Evolutionary conservation across 768 basidiomycete genomes (phyloP).

Genomic region (Kwoniella heveanensis): DNA sequence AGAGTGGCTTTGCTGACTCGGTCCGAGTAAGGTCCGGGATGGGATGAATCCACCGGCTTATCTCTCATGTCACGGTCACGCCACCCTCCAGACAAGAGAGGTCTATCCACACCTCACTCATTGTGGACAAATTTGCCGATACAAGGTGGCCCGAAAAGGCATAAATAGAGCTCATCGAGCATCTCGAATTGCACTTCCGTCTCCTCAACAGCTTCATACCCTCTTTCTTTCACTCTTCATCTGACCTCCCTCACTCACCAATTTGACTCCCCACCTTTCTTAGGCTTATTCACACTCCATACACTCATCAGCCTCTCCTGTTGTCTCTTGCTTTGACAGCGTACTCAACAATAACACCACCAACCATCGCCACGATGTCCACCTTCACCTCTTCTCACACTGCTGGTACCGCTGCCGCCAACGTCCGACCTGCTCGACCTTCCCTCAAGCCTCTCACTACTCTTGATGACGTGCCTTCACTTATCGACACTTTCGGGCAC

Average conservation of each 20-base stretch:
- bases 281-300: not conserved
- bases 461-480: not conserved
- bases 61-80: no score
- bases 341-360: not conserved
- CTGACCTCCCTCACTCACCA: not conserved
- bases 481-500: not conserved
- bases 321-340: not conserved
- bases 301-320: not conserved
- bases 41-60: no score
- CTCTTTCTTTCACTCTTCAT: not conserved
- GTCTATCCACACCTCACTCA: no score
- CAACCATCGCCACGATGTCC: not conserved
- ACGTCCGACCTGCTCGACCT: constrained; percentile 15
- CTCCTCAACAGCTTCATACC: not conserved
- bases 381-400: constrained; percentile 4
- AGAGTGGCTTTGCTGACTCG: not conserved
- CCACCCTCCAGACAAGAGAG: no score
- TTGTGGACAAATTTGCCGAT: no score
- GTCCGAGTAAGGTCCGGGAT: not conserved
- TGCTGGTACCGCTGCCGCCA: no score
- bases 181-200: not conserved
- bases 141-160: constrained; percentile 6
- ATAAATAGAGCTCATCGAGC: not conserved
- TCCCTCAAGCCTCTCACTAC: constrained; percentile 21
- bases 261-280: not conserved